Evolutionary conservation across 2,329 filamentous ascomycete genomes (phyloP).

Genomic region (Fusarium torulosum): DNA sequence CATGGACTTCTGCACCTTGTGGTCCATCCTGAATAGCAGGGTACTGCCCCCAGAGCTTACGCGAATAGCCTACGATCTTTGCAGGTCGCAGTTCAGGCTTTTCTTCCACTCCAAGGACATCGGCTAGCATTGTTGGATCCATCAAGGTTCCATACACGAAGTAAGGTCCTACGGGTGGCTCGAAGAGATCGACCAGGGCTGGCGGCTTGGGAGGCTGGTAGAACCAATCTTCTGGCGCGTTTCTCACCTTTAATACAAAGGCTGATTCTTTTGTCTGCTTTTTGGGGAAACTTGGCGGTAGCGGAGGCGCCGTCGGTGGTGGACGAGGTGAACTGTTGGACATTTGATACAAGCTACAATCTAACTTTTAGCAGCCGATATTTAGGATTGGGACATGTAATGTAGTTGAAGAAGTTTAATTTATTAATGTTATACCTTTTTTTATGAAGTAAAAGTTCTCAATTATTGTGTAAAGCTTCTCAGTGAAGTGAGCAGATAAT

Average conservation of each 20-base stretch:
- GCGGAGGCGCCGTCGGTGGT: not conserved
- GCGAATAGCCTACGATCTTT: not conserved
- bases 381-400: not conserved
- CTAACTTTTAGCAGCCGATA: not conserved
- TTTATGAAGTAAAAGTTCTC: fast-evolving
- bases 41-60: constrained; percentile 19
- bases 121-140: constrained; percentile 1
- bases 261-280: not conserved
- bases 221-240: not conserved
- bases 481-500: not conserved
- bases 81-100: not conserved
- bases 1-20: not conserved
- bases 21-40: not conserved
- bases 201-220: not conserved
- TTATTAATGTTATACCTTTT: not conserved
- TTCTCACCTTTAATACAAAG: not conserved
- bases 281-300: not conserved
- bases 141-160: constrained; percentile 21
- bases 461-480: too few species aligned
- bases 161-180: not conserved
- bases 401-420: fast-evolving
- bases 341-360: not conserved
- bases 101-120: not conserved
- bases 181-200: not conserved
- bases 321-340: not conserved